phyloP scores from a whole-genome alignment of 2,329 filamentous ascomycete species.

The Stagonosporopsis cucurbitacearum region DNA sequence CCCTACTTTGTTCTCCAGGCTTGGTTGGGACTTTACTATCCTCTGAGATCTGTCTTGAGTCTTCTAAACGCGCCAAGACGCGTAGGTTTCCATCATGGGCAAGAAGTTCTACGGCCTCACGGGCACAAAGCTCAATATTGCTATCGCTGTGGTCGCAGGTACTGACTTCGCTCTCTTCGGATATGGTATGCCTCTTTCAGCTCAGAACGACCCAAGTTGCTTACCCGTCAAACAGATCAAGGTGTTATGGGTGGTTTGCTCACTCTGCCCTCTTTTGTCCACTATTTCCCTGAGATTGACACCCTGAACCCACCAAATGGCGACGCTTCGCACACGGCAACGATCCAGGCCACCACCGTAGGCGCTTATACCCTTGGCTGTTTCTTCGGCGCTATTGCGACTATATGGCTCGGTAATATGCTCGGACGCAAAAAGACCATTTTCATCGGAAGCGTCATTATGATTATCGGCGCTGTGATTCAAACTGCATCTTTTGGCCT shows the following conservation, averaged over 20 bases:
- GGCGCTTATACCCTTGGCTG: conserved; percentile 52
- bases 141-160: conserved; percentile 74
- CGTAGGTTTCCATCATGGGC: conserved; percentile 5
- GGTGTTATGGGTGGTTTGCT: conserved; percentile 70
- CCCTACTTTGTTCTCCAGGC: conserved; percentile 2
- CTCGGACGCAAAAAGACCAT: conserved; percentile 65
- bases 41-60: conserved; percentile 8
- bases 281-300: conserved; percentile 51
- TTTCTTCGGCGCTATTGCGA: conserved; percentile 53
- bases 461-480: conserved; percentile 65
- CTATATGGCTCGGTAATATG: conserved; percentile 61
- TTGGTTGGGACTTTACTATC: conserved; percentile 2
- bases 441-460: conserved; percentile 65
- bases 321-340: conserved; percentile 45
- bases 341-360: conserved; percentile 53
- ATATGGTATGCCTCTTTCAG: conserved; percentile 63
- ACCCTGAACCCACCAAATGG: conserved; percentile 45
- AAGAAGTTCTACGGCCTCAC: conserved; percentile 68
- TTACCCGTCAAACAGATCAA: conserved; percentile 27
- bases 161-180: conserved; percentile 71
- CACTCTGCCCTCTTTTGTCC: conserved; percentile 68
- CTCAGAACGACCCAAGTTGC: neutral
- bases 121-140: conserved; percentile 69
- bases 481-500: conserved; percentile 60
- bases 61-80: conserved; percentile 6